Base-by-base conservation (phyloP, 768 basidiomycete genomes). In the Scleroderma citrinum region DNA sequence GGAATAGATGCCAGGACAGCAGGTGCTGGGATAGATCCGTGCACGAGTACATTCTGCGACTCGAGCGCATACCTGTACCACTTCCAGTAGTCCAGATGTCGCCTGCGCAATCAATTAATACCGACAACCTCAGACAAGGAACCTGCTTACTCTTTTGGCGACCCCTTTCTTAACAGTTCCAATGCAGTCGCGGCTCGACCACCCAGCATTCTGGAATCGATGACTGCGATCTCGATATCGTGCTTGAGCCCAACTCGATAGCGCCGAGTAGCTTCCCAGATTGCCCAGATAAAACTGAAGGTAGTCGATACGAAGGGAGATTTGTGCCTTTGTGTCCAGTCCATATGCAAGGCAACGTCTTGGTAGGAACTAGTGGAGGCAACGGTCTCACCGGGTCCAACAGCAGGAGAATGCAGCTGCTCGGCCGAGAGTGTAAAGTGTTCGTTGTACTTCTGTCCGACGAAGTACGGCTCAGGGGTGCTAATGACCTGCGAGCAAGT, bases 241-340 rank as follows among this genome's bases (percentile, higher is more conserved):
- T 87, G 84, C 63, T 90, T 89, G 46, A 87, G 68, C 34, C 81
- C 81, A 32, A 73, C 67, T 56, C 82, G 79, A 59, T 85, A 87
- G n/a, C 87, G 79, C 49, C 84, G 72, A 19, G 84, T 74, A 4
- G 86, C 87, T 61, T 90, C 87, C 85, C 85, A 90, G 32, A 89
- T 73, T 7, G 85, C 81, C 87, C 87, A 90, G 32, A 76, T 77
- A 55, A 89, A 85, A 69, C 83, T 88, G 63, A 89, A 88, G 5
- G 87, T 87, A 2, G 85, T 76, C 3, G 87, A 85, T 38, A 89
- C 76, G 52, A 78, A 89, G 5, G 80, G 73, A 0, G 87, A 90
- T 17, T 77, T 72, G 5, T 79, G 70, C 51, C 82, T 76, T n/a
- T 82, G 85, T 19, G 83, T 83, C 83, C 85, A 87, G 50, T 87